Base-by-base conservation (phyloP, 208 protist species). In the Balamuthia mandrillaris region DNA sequence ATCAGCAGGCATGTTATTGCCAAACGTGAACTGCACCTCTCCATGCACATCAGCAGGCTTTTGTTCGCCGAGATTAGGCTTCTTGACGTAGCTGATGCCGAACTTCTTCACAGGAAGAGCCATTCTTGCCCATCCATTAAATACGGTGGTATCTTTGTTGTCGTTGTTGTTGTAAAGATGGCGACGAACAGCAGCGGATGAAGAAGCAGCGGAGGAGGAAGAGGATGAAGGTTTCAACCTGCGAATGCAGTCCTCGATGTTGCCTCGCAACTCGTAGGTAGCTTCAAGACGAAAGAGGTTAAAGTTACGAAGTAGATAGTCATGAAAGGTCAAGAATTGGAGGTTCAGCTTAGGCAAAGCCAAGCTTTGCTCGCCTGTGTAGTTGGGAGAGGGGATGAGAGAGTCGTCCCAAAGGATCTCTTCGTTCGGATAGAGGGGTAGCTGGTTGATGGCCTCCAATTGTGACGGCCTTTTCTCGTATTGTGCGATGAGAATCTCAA, bases 281-380 rank as follows among this genome's bases (percentile, higher is more conserved):
- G 88, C 68, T 70, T 97, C 95, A 3, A 96, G 84, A 41, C 89
- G 89, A 74, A 94, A 96, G n/a, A 97, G 90, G 31, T 87, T 92
- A 65, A 96, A 95, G 78, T 97, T 96, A 37, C 95, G 86, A 33
- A 96, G 87, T 3, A 97, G 87, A 78, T 97, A 97, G 86, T 97
- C 95, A 39, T 94, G 65, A 31, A 96, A 72, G 21, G 95, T 96
- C 2, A 97, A 87, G 66, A 95, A 97, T 85, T 97, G 95, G 84
- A 97, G 65, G 70, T 96, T 95, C 2, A 97, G 86, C 78, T 96
- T 96, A 16, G 95, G 95, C 24, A 61, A 54, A 72, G 70, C 85
- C 0, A 97, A 86, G 31, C 66, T 70, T 9, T 31, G 18, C 2
- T 91, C 87, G 12, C 84, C 87, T 3, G 45, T 27, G 83, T 93